Conservation (phyloP, 2,329 filamentous ascomycete species). For the Pseudogymnoascus sp. region DNA sequence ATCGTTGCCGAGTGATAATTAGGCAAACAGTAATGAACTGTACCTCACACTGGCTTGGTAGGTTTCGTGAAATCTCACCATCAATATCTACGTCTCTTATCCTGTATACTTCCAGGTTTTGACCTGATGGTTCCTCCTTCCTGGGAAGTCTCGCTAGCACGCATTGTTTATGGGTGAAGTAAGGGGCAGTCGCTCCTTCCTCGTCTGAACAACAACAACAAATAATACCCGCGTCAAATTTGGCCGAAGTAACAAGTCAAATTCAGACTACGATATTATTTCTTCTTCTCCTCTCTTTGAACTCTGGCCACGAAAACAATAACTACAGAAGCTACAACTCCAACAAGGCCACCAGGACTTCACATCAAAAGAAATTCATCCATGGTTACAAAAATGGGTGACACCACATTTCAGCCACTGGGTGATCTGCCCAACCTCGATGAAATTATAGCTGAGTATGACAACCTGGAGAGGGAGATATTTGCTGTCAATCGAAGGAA, state of each 20-base stretch:
- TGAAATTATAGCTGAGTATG: neutral
- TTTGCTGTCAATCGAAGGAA: neutral
- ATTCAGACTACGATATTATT: neutral
- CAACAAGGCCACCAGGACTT: neutral
- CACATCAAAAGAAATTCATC: neutral
- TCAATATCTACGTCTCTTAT: neutral
- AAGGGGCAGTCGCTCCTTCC: neutral
- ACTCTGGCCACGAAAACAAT: too few relatives aligned
- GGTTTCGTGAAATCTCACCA: neutral
- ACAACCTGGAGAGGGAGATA: neutral
- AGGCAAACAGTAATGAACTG: neutral
- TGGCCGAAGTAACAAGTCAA: neutral
- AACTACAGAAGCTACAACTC: too few relatives aligned
- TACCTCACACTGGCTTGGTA: neutral
- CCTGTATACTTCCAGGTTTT: too few relatives aligned
- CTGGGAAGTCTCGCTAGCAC: neutral
- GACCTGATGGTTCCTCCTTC: neutral
- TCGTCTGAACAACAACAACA: neutral
- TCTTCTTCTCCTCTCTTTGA: neutral
- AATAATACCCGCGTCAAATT: neutral
- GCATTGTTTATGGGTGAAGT: neutral
- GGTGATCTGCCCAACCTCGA: neutral
- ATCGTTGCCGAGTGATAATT: neutral
- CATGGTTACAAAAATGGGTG: neutral
- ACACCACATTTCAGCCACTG: neutral